Conservation (phyloP, 164 flowering plant genomes). For the Tetrastigma voinierianum region DNA sequence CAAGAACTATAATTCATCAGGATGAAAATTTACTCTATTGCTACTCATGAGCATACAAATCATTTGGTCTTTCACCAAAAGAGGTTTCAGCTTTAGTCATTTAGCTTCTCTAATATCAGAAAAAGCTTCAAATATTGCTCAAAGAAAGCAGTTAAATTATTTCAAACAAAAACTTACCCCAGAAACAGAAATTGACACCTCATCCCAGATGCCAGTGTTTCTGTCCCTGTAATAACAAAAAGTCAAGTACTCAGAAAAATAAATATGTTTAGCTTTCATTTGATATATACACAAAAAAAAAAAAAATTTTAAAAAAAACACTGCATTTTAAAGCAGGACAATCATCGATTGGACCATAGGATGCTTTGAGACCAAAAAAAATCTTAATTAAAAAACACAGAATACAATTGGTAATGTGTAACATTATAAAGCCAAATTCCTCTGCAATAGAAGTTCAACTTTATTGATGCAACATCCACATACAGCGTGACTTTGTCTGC, state of each 20-base stretch:
- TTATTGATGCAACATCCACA: not conserved
- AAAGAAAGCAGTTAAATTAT: not conserved
- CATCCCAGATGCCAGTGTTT: slow-evolving; percentile 99
- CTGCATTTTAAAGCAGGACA: not conserved
- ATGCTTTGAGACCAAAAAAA: not conserved
- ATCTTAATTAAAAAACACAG: not conserved
- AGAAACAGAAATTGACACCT: slow-evolving; percentile 78
- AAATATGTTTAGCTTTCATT: not conserved
- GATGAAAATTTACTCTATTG: not conserved
- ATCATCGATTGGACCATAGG: too few relatives aligned
- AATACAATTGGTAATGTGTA: not conserved
- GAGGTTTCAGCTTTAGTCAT: not conserved
- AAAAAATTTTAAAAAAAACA: too few relatives aligned
- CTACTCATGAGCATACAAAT: not conserved
- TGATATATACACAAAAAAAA: too few relatives aligned
- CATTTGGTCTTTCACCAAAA: not conserved
- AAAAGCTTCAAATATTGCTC: not conserved
- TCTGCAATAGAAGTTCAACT: not conserved
- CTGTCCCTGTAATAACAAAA: slow-evolving; percentile 70
- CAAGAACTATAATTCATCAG: not conserved
- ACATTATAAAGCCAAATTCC: not conserved
- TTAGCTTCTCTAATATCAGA: too few relatives aligned
- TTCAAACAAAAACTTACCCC: slow-evolving; percentile 63
- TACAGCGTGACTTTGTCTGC: too few relatives aligned
- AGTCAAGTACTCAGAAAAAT: not conserved